Conservation (phyloP, 495 filamentous ascomycete species). For the Penicillium maclennaniae region DNA sequence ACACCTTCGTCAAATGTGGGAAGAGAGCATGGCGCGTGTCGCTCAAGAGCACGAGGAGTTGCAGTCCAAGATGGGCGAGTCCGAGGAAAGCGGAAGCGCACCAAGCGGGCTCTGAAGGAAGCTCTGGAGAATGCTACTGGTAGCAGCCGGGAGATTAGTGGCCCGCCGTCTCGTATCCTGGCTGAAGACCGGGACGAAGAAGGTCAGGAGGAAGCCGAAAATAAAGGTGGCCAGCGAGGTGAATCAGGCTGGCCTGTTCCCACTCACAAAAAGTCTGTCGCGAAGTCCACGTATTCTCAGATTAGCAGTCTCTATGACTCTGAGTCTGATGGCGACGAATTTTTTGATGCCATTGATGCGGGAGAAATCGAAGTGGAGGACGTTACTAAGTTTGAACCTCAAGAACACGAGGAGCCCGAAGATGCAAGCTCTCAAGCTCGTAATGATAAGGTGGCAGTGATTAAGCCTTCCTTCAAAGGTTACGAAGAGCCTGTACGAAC, state of each 20-base stretch:
- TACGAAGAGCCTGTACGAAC: constrained; percentile 83
- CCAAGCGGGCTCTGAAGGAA: constrained; percentile 85
- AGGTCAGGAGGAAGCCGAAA: constrained; percentile 11
- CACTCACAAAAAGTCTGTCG: constrained; percentile 10
- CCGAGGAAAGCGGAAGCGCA: constrained; percentile 83
- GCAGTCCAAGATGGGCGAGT: constrained; percentile 80
- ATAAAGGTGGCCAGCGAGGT: constrained; percentile 5
- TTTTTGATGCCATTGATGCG: constrained; percentile 94
- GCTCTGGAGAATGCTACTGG: constrained; percentile 63
- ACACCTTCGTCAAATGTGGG: constrained; percentile 89
- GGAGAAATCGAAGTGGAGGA: constrained; percentile 79
- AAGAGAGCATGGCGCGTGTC: constrained; percentile 95
- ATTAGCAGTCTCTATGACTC: constrained; percentile 62
- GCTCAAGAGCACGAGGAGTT: constrained; percentile 90
- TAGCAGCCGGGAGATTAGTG: constrained; percentile 41
- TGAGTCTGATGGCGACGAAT: constrained; percentile 86
- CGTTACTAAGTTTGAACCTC: constrained; percentile 43
- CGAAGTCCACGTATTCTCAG: constrained; percentile 28
- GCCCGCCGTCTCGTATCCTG: constrained; percentile 21
- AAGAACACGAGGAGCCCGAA: constrained; percentile 41
- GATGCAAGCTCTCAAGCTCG: constrained; percentile 45
- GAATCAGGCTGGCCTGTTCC: constrained; percentile 16
- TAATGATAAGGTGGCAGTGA: constrained; percentile 51
- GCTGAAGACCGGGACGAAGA: constrained; percentile 12
- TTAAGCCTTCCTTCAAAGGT: constrained; percentile 75